phyloP scores from a whole-genome alignment of 2,329 filamentous ascomycete species.

The Fusarium compactum region DNA sequence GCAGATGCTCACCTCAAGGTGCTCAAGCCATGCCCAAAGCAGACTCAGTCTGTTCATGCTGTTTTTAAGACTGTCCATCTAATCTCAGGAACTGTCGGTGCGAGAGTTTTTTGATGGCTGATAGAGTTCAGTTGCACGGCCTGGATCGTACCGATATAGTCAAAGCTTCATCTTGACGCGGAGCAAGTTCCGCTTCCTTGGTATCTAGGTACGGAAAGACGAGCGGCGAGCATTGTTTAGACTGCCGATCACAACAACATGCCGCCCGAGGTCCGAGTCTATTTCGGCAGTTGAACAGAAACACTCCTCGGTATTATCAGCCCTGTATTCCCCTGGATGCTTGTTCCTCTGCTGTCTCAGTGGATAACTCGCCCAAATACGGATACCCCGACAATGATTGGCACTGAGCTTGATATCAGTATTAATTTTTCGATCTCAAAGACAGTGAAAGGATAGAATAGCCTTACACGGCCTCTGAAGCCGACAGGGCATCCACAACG shows the following conservation, averaged over 20 bases:
- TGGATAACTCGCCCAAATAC: background rate
- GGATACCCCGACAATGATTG: background rate
- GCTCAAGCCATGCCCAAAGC: conserved; percentile 1
- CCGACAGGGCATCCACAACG: conserved; percentile 11
- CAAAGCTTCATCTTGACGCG: background rate
- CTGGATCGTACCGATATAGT: background rate
- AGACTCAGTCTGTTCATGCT: conserved; percentile 1
- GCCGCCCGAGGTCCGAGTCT: conserved; percentile 14
- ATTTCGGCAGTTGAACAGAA: conserved; percentile 26
- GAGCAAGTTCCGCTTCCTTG: conserved; percentile 6
- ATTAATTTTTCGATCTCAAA: conserved; percentile 12
- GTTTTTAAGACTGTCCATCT: conserved; percentile 8
- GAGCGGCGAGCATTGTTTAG: conserved; percentile 1
- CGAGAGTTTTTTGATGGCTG: background rate
- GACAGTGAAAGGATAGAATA: conserved; percentile 5
- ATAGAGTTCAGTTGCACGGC: conserved; percentile 12
- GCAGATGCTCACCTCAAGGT: conserved; percentile 22
- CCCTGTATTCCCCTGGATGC: background rate
- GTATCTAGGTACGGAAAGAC: background rate
- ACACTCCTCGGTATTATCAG: background rate
- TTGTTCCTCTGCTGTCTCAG: background rate
- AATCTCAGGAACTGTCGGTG: conserved; percentile 12
- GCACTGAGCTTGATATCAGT: background rate
- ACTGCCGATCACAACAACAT: conserved; percentile 27
- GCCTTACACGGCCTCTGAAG: background rate